Evolutionary conservation across 75 land plant genomes (phyloP), one percentile per base, ranked within the genome.

Genomic region (Cunninghamia lanceolata): DNA sequence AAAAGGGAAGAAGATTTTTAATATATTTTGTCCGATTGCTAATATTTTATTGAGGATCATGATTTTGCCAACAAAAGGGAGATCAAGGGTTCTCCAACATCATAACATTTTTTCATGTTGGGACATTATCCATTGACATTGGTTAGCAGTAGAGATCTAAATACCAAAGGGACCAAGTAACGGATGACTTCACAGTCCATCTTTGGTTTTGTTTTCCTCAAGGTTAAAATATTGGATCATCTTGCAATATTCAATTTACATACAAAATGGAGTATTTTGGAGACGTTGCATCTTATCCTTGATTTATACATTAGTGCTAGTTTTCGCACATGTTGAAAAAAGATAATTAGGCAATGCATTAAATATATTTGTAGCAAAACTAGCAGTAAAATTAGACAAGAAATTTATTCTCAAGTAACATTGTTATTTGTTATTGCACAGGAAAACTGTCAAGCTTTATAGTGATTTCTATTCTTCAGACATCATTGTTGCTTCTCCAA

Each of bases 401-500:
- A 40, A 45, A 45, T n/a, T 13, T 45, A 43, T 80, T 45, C 50
- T 80, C 9, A 0, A 42, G 13, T 78, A 80, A 80, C 32, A 2
- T 45, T 32, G 50, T 45, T 28, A 28, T 80, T 13, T 45, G 28
- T 78, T 82, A 34, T 46, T 35, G 85, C 85, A 50, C 87, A 94
- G 96, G 94, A 92, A 90, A 89, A 91, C 94, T 90, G 92, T 96
- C 82, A 96, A 93, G 86, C 89, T 98, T 85, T 98, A 91, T 84
- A 91, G 91, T 88, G 97, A 96, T 85, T 96, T 96, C 88, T 95
- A 95, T 89, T 91, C 99, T 3, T 98, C 98, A 19, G 99, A 98
- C 86, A 85, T 98, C 7, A 95, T 98, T 90, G 86, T 98, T 70
- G 99, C 99, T 73, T 98, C 99, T 81, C 99, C 99, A 17, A 79